Evolutionary conservation across 768 basidiomycete species (phyloP).

Genomic region (Mrakia frigida): DNA sequence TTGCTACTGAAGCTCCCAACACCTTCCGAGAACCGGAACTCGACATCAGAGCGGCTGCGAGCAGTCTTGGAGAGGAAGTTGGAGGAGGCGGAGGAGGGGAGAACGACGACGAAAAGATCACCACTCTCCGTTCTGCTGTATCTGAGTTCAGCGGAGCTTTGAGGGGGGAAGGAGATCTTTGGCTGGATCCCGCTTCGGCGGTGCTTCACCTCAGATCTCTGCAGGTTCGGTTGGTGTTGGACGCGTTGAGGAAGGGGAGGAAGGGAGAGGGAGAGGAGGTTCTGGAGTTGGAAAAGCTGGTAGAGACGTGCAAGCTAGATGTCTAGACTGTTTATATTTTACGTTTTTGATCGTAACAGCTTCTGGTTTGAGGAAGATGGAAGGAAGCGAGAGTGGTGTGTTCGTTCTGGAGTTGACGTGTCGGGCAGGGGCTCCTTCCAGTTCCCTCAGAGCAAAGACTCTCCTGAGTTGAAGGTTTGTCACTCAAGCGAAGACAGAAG

Average conservation of each 20-base stretch:
- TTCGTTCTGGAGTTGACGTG: no score
- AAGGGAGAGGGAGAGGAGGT: neutral
- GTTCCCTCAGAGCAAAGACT: no score
- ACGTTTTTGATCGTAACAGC: no score
- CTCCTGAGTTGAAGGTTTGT: no score
- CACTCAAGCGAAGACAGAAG: no score
- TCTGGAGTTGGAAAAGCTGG: no score
- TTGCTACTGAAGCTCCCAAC: conserved; percentile 25
- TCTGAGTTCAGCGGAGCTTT: neutral
- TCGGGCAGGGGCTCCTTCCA: no score
- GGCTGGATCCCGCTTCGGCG: neutral
- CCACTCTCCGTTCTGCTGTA: neutral
- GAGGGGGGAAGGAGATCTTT: neutral
- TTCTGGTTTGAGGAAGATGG: no score
- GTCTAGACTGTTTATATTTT: no score
- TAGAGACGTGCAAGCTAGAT: no score
- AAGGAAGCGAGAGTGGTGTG: no score
- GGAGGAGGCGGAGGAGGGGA: neutral
- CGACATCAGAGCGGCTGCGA: conserved; percentile 7
- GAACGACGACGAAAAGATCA: neutral
- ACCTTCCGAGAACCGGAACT: conserved; percentile 23
- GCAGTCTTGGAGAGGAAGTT: neutral
- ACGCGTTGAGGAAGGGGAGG: neutral
- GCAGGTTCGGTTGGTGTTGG: neutral
- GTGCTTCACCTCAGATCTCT: neutral